These are phyloP conservation scores for Termitomyces sp. DNA, from an alignment of 768 basidiomycete species.

Conservation along the genomic window DNA sequence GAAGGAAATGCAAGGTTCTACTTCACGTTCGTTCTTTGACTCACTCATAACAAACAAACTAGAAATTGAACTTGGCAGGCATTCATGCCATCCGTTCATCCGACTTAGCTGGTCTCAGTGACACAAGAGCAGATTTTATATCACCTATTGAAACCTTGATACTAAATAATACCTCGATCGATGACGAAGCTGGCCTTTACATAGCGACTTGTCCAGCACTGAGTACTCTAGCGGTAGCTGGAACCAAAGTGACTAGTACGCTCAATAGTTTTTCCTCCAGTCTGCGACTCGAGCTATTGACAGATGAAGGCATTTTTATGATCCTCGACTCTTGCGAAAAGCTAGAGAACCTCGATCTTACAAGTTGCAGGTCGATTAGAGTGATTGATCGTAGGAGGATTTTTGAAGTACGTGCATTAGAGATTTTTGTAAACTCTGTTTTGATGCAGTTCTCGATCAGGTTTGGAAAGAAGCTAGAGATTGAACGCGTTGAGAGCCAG, in stretches of 20 bases:
- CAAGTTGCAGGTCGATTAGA: constrained; percentile 58
- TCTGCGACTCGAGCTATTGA: not conserved
- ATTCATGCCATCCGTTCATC: constrained; percentile 44
- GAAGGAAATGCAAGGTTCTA: constrained; percentile 53
- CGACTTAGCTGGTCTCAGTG: constrained; percentile 45
- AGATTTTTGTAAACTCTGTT: not conserved
- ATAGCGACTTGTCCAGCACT: constrained; percentile 48
- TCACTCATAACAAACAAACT: not conserved
- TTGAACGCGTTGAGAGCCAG: not conserved
- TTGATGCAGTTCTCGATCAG: constrained; percentile 11
- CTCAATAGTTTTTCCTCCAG: not conserved
- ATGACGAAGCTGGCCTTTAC: constrained; percentile 48
- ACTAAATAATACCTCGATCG: constrained; percentile 57
- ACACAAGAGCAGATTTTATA: constrained; percentile 21
- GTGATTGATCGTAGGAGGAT: constrained; percentile 57
- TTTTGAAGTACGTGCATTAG: constrained; percentile 43
- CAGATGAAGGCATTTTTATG: constrained; percentile 48
- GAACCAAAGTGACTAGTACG: constrained; percentile 58
- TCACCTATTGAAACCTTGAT: constrained; percentile 42
- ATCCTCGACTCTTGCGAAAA: constrained; percentile 53
- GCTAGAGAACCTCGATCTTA: constrained; percentile 54
- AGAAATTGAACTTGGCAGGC: constrained; percentile 57
- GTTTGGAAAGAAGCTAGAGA: constrained; percentile 23
- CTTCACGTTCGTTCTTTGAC: not conserved
- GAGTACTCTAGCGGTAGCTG: constrained; percentile 42